Evolutionary conservation across 1,284 basidiomycete genomes (phyloP).

Genomic region (Ganoderma sinense): DNA sequence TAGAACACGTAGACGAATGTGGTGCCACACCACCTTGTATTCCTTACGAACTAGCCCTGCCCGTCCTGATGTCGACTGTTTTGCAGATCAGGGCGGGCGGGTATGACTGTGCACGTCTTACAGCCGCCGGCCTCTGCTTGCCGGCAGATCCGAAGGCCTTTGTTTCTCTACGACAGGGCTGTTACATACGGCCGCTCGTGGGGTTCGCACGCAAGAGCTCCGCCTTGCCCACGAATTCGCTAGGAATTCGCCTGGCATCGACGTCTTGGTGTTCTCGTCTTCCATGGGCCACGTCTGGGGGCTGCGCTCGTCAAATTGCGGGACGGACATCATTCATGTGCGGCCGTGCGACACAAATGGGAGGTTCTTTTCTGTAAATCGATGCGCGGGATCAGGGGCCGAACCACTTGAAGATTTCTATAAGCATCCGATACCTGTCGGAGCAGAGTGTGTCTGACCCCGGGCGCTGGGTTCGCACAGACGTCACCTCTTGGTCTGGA

Average conservation of each 20-base stretch:
- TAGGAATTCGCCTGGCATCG: neutral
- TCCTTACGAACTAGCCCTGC: neutral
- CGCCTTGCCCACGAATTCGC: neutral
- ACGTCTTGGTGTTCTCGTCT: neutral
- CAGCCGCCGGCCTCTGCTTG: neutral
- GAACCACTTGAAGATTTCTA: constrained; percentile 1
- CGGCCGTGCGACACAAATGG: neutral
- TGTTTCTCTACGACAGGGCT: neutral
- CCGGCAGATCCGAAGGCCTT: neutral
- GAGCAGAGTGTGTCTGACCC: neutral
- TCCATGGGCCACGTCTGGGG: neutral
- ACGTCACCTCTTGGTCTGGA: neutral
- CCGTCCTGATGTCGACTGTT: neutral
- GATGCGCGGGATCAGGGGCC: neutral
- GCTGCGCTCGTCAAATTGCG: neutral
- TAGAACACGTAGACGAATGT: neutral
- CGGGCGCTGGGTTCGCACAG: neutral
- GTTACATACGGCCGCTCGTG: neutral
- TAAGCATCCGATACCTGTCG: neutral
- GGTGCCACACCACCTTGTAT: neutral
- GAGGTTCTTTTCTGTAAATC: neutral
- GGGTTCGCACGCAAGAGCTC: neutral
- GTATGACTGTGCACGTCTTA: neutral
- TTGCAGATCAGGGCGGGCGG: neutral
- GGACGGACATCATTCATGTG: neutral